A percentile compares a stretch with the other conserved stretches of the same genome.
phyloP scores from a whole-genome alignment of 371 early-diverging fungal genomes.

The Mortierella sp. region DNA sequence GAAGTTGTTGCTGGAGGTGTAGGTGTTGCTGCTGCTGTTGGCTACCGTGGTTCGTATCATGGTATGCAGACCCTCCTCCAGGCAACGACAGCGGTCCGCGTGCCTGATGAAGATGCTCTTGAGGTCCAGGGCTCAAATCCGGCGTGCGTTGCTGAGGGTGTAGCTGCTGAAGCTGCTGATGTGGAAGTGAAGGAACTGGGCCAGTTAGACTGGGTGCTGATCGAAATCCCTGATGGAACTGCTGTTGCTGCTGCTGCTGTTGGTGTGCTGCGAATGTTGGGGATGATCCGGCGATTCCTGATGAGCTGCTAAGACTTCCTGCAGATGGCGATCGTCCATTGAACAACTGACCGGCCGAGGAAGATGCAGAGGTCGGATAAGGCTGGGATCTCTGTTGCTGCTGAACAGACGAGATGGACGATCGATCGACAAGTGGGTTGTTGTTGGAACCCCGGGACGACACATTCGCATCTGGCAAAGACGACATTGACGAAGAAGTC shows the following conservation, averaged over 20 bases:
- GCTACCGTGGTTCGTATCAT: not conserved
- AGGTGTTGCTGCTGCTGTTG: conserved; percentile 13
- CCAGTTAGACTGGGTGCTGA: not conserved
- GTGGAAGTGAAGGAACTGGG: not conserved
- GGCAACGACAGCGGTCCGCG: not conserved
- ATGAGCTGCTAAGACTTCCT: not conserved
- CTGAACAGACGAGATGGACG: not conserved
- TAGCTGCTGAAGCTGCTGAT: not conserved
- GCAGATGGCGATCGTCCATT: conserved; percentile 2
- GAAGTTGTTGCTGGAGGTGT: conserved; percentile 1
- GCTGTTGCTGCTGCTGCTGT: not conserved
- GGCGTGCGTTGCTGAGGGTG: conserved; percentile 6
- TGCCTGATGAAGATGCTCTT: not conserved
- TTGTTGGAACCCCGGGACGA: conserved; percentile 1
- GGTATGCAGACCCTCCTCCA: not conserved
- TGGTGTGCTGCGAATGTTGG: not conserved
- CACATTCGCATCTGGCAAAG: not conserved
- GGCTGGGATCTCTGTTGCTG: not conserved
- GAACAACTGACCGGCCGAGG: not conserved
- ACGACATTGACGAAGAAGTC: not conserved
- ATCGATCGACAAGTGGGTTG: conserved; percentile 1
- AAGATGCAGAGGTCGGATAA: not conserved
- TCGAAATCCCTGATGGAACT: not conserved
- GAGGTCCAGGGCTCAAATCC: not conserved
- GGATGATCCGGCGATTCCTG: not conserved